Evolutionary conservation across 306 rosid species (phyloP).

Genomic region (Castanea sativa): DNA sequence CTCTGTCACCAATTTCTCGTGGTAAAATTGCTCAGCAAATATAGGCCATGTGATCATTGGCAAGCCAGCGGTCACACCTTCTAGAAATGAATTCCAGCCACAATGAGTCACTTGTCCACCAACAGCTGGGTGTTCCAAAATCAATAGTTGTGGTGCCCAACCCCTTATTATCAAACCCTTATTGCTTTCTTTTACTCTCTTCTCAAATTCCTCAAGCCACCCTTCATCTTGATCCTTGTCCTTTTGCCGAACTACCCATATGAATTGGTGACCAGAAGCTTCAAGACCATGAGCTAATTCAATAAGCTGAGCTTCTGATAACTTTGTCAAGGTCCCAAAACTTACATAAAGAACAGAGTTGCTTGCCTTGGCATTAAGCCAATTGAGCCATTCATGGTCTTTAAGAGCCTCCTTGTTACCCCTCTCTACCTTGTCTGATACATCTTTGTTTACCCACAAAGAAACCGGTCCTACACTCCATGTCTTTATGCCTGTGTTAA

Average conservation of each 20-base stretch:
- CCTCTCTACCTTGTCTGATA: slow-evolving; percentile 20
- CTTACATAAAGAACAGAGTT: slow-evolving; percentile 17
- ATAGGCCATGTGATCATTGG: background rate
- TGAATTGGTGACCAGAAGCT: background rate
- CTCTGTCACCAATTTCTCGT: background rate
- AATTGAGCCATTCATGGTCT: slow-evolving; percentile 29
- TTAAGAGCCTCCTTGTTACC: slow-evolving; percentile 10
- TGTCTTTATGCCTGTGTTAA: slow-evolving; percentile 19
- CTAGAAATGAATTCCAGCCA: background rate
- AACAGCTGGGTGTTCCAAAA: background rate
- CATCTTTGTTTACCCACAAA: slow-evolving; percentile 32
- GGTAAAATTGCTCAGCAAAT: background rate
- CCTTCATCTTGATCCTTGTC: background rate
- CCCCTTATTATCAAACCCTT: background rate
- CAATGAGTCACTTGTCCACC: background rate
- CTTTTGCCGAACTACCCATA: slow-evolving; percentile 1
- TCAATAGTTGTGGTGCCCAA: background rate
- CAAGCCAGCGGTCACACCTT: background rate
- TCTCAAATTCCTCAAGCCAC: background rate
- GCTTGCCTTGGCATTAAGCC: slow-evolving; percentile 28
- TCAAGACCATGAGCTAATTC: slow-evolving; percentile 10
- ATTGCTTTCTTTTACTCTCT: background rate
- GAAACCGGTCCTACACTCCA: slow-evolving; percentile 44
- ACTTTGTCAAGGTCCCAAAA: slow-evolving; percentile 7
- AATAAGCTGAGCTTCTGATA: background rate